A percentile compares a stretch with the other conserved stretches of the same genome.
These are phyloP conservation scores for Thraustochytrium striatum DNA, from an alignment of 352 stramenopile species.

Conservation along the genomic window DNA sequence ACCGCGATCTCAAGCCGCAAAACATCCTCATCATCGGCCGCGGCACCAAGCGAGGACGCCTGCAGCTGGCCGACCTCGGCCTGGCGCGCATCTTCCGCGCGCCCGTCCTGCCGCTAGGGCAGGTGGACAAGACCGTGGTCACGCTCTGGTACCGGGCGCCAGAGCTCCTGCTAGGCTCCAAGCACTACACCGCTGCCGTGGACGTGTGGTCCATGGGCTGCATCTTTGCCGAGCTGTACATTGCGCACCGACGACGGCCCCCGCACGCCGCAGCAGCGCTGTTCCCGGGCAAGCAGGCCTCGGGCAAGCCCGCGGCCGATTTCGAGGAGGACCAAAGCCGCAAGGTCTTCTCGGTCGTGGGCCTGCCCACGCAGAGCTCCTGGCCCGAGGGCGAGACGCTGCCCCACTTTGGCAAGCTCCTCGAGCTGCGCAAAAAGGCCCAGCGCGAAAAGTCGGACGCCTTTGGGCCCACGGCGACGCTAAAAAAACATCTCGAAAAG, in stretches of 20 bases:
- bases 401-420: constrained; percentile 24
- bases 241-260: not conserved
- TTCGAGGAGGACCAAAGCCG: constrained; percentile 46
- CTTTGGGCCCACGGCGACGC: not conserved
- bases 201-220: constrained; percentile 92
- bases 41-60: constrained; percentile 16
- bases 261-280: too few relatives aligned
- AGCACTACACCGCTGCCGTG: constrained; percentile 87
- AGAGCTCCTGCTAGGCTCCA: constrained; percentile 84
- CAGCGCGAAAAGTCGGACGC: not conserved
- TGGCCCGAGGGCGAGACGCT: constrained; percentile 11
- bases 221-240: constrained; percentile 80
- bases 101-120: constrained; percentile 3
- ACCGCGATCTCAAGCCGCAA: constrained; percentile 96
- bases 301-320: not conserved
- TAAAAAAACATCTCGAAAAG: not conserved
- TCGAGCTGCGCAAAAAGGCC: not conserved
- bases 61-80: constrained; percentile 47
- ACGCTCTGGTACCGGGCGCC: constrained; percentile 92
- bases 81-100: constrained; percentile 41
- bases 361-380: not conserved
- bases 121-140: constrained; percentile 66
- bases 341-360: constrained; percentile 34
- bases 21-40: constrained; percentile 55
- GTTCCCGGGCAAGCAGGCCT: constrained; percentile 20